A percentile compares a stretch with the other conserved stretches of the same genome.
Evolutionary conservation across 2,329 filamentous ascomycete genomes (phyloP).

Genomic region (Paramyrothecium sp.): DNA sequence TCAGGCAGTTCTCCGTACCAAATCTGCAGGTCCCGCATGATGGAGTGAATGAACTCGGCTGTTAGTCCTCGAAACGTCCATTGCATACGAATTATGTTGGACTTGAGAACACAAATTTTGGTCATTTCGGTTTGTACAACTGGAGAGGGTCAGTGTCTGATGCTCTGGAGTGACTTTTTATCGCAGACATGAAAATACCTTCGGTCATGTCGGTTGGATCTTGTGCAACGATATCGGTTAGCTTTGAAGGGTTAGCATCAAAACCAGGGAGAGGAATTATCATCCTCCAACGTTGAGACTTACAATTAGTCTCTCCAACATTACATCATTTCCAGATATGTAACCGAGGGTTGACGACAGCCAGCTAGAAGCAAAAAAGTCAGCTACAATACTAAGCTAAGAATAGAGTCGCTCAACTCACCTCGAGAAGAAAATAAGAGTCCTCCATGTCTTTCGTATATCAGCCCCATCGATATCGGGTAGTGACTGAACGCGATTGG

Average conservation of each 20-base stretch:
- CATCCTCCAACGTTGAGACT: background rate
- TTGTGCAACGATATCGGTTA: conserved; percentile 2
- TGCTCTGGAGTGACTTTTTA: background rate
- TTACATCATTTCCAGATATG: conserved; percentile 3
- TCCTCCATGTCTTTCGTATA: conserved; percentile 6
- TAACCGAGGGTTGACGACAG: conserved; percentile 6
- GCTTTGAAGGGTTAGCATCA: background rate
- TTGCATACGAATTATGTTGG: conserved; percentile 8
- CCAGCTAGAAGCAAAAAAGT: conserved; percentile 1
- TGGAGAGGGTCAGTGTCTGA: background rate
- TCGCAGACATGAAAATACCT: background rate
- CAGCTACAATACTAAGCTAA: no score
- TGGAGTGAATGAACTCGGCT: background rate
- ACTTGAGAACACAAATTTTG: conserved; percentile 8
- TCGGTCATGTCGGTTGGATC: conserved; percentile 1
- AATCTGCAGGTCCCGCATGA: conserved; percentile 1
- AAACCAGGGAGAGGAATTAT: background rate
- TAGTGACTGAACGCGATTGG: background rate
- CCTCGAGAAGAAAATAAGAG: conserved; percentile 9
- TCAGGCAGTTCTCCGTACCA: conserved; percentile 6
- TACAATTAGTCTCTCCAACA: background rate
- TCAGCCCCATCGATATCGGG: conserved; percentile 1
- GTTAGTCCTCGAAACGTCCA: conserved; percentile 2
- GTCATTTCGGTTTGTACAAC: conserved; percentile 9
- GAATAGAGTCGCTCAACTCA: no score